A percentile compares a stretch with the other conserved stretches of the same genome.
Evolutionary conservation across 352 stramenopile genomes (phyloP).

Genomic region (Globisporangium splendens): DNA sequence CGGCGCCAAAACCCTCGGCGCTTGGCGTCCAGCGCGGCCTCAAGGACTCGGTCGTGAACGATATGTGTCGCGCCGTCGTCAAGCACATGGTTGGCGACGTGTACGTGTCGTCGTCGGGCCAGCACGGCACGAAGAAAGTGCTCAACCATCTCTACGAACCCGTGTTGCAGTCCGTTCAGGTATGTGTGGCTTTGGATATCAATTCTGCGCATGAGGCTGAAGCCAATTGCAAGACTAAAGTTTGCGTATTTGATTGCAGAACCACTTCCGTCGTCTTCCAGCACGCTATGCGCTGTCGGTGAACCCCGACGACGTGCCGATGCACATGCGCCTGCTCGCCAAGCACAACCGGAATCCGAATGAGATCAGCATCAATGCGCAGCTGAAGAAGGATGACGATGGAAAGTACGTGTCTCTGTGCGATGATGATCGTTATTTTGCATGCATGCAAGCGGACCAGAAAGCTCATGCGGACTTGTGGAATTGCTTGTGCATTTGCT

Average conservation of each 20-base stretch:
- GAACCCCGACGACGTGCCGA: slow-evolving; percentile 83
- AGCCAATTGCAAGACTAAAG: too few species aligned
- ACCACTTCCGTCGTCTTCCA: slow-evolving; percentile 75
- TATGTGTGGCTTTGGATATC: slow-evolving; percentile 13
- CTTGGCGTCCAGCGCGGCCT: slow-evolving; percentile 77
- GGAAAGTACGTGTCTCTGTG: slow-evolving; percentile 52
- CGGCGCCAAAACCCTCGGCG: slow-evolving; percentile 68
- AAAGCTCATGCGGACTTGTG: too few species aligned
- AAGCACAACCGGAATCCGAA: slow-evolving; percentile 79
- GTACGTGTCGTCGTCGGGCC: slow-evolving; percentile 69
- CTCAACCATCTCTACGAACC: slow-evolving; percentile 85
- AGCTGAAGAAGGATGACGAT: slow-evolving; percentile 85
- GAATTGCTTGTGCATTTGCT: slow-evolving; percentile 13
- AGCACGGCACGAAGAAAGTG: slow-evolving; percentile 70
- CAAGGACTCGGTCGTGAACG: slow-evolving; percentile 86
- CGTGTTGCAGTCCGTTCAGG: slow-evolving; percentile 78
- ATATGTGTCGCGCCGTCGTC: slow-evolving; percentile 83
- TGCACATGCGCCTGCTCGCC: slow-evolving; percentile 83
- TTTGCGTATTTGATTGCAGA: too few species aligned
- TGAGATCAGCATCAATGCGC: slow-evolving; percentile 78
- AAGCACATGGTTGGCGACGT: slow-evolving; percentile 89
- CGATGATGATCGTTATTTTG: too few species aligned
- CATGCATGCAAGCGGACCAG: too few species aligned
- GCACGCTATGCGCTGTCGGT: slow-evolving; percentile 81
- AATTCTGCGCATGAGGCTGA: too few species aligned